Evolutionary conservation across 495 filamentous ascomycete genomes (phyloP), one percentile per base, ranked within the genome.

Genomic region (Penicillium ochrochloron): DNA sequence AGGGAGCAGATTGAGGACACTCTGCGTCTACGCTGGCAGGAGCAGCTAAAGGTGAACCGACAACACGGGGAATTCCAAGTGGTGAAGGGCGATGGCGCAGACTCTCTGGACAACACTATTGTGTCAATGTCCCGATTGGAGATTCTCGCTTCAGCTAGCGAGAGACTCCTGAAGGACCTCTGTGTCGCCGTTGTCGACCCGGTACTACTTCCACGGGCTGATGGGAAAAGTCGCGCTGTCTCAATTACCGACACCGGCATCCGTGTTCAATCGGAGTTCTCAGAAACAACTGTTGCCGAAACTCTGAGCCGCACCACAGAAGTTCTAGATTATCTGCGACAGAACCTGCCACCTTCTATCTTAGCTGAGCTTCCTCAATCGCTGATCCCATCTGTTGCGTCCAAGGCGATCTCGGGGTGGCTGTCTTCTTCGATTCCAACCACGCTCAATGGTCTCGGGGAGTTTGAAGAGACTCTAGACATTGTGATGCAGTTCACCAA

Each of bases 401-500:
- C 85, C 0, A 87, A 84, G 12, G 80, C 96, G 5, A 90, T 91
- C 53, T 81, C 83, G 10, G 80, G 79, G 4, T 96, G 92, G 88
- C 82, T 99, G 19, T 86, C 90, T 23, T 84, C 87, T 31, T 83
- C 86, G 0, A 88, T 99, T 19, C 94, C 95, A 3, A 76, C 88
- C 3, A 86, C 89, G 2, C 78, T 97, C 2, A 78, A 82, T 27
- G 89, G 88, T 15, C 84, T 97, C 67, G 76, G 81, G 7, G 77
- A 79, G 10, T 97, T 97, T 69, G 85, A 93, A 67, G 76, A 79
- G 1, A 81, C 87, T 1, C 81, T 96, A 11, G 76, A 82, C 33
- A 72, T 80, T 54, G 86, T 92, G 10, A 75, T 82, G 39, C 71
- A 82, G 9, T 92, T 97, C 66, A 89, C 87, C 39, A 75, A 78